Evolutionary conservation across 2,329 filamentous ascomycete genomes (phyloP), one percentile per base, ranked within the genome.

Genomic region (Nothophaeocryptopus gaeumannii): DNA sequence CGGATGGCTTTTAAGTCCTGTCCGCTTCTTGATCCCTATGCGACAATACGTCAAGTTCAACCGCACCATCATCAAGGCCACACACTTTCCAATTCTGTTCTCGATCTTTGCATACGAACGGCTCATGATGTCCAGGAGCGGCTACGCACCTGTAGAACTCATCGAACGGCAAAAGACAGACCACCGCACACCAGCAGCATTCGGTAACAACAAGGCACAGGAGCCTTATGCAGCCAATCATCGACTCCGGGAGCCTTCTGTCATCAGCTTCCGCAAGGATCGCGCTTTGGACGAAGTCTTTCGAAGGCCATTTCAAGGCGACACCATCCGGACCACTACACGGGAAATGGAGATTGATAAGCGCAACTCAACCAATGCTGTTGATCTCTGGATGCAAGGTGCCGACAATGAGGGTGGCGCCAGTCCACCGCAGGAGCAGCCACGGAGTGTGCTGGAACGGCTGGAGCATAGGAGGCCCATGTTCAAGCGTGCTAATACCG

Each of bases 281-380:
- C 84, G 84, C 45, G 91, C 89, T 7, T 73, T 97, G 15, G 92
- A 96, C 58, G 91, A 96, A 64, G 89, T 97, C 0, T 97, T 97
- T 67, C 80, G 89, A 14, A 64, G 72, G 13, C 82, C 83, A 0
- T 89, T 87, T 26, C 68, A 66, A 39, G 84, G 85, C 52, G 75
- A 81, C 42, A 78, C 79, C 7, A 76, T 82, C 2, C 71, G 84
- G 45, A 78, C 80, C 13, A 83, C 79, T 3, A 65, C 68, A 1
- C 58, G 58, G 8, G 65, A 65, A 8, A 67, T 70, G 55, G 66
- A 66, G 8, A 51, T 62, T 26, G 84, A 88, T 58, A 79, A 84
- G 53, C 80, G 82, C 33, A 86, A 90, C 66, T 89, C 86, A 1
- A 86, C 86, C 57, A 90, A 85, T 51, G 88, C 89, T 0, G 90